Evolutionary conservation across 2,329 filamentous ascomycete species (phyloP).

Genomic region (Fusarium decemcellulare): DNA sequence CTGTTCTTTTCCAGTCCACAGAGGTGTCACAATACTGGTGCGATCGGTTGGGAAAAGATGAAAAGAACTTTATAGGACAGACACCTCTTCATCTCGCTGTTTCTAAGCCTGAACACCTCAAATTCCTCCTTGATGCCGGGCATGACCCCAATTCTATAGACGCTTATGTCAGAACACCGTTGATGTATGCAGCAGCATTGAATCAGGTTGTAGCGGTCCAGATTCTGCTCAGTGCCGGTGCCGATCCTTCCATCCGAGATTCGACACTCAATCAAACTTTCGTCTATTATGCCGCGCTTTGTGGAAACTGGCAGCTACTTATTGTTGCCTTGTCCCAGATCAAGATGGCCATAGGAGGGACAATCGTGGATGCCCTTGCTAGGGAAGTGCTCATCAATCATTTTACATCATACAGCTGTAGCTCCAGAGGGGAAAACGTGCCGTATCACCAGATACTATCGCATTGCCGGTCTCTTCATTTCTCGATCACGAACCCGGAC

Average conservation of each 20-base stretch:
- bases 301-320: not conserved
- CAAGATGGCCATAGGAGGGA: not conserved
- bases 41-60: not conserved
- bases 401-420: no score
- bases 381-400: not conserved
- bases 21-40: not conserved
- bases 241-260: not conserved
- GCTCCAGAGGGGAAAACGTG: no score
- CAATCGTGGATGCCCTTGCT: not conserved
- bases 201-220: not conserved
- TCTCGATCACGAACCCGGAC: not conserved
- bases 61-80: not conserved
- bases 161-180: not conserved
- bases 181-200: slow-evolving; percentile 15
- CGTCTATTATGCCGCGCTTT: not conserved
- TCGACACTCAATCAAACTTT: accelerated
- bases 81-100: not conserved
- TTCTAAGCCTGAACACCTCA: not conserved
- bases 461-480: not conserved
- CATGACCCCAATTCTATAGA: not conserved
- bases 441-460: not conserved
- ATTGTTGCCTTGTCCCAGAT: not conserved
- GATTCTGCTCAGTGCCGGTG: not conserved
- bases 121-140: not conserved
- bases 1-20: not conserved